These are phyloP conservation scores for Barnettozyma sucrosica DNA, from an alignment of 805 yeast genomes.

Conservation along the genomic window DNA sequence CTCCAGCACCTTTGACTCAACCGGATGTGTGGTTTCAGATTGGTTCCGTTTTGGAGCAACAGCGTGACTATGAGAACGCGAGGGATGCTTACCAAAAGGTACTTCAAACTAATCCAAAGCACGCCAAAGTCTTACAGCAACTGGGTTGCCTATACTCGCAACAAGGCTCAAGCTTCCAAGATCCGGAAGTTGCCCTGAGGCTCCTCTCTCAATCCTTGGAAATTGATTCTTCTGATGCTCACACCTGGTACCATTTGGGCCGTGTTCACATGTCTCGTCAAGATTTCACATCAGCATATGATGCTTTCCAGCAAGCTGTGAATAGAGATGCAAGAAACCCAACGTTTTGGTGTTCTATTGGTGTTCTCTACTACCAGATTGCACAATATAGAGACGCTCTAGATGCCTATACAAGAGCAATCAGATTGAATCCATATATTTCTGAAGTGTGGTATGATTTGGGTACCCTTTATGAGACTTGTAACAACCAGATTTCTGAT, in stretches of 20 bases:
- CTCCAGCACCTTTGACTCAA: conserved; percentile 93
- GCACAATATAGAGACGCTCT: conserved; percentile 94
- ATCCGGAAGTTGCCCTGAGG: conserved; percentile 76
- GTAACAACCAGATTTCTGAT: conserved; percentile 91
- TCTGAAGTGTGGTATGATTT: conserved; percentile 98
- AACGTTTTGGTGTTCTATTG: conserved; percentile 95
- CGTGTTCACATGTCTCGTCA: conserved; percentile 95
- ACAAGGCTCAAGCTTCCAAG: conserved; percentile 60
- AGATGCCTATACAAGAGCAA: conserved; percentile 96
- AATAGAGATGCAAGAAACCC: conserved; percentile 96
- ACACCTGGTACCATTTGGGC: conserved; percentile 95
- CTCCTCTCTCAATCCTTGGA: conserved; percentile 84
- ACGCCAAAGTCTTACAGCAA: conserved; percentile 93
- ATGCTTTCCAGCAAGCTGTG: conserved; percentile 97
- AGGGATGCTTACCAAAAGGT: conserved; percentile 95
- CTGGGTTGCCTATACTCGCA: conserved; percentile 91
- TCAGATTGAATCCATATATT: conserved; percentile 89
- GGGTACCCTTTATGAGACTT: conserved; percentile 94
- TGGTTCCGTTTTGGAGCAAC: conserved; percentile 92
- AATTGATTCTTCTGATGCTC: conserved; percentile 86
- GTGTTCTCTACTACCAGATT: conserved; percentile 93
- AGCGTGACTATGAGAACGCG: conserved; percentile 86
- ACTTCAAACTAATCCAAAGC: conserved; percentile 81
- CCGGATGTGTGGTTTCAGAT: conserved; percentile 99
- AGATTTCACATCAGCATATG: conserved; percentile 94